A percentile compares a stretch with the other conserved stretches of the same genome.
Conservation (phyloP, 805 yeast genomes). For the Metschnikowia amazonensis region DNA sequence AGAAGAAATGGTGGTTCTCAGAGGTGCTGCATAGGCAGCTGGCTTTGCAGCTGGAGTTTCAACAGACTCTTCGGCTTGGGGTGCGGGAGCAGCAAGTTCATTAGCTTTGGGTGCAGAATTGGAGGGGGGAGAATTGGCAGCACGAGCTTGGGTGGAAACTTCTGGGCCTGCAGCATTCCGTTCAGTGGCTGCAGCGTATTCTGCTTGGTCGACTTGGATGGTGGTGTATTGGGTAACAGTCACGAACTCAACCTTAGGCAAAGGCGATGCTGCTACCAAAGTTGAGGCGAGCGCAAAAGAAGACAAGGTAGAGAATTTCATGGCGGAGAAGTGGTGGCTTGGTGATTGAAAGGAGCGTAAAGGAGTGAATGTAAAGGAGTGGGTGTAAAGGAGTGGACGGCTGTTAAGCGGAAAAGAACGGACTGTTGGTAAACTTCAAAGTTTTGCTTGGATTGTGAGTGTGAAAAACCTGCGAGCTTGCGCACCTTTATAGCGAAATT, state of each 20-base stretch:
- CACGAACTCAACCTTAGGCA: conserved; percentile 6
- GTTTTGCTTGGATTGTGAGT: background rate
- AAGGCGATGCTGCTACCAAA: conserved; percentile 12
- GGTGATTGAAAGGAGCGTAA: background rate
- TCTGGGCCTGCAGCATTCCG: background rate
- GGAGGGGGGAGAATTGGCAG: conserved; percentile 1
- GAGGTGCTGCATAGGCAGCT: background rate
- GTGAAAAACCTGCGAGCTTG: background rate
- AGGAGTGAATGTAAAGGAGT: conserved; percentile 5
- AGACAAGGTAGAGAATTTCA: conserved; percentile 12
- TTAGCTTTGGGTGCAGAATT: background rate
- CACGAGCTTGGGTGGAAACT: conserved; percentile 2
- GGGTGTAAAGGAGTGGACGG: background rate
- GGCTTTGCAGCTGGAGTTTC: background rate
- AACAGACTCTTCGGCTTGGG: background rate
- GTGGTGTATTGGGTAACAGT: conserved; percentile 16
- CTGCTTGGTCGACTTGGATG: conserved; percentile 6
- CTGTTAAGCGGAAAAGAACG: background rate
- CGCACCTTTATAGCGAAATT: background rate
- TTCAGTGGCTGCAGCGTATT: conserved; percentile 1
- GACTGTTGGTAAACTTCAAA: background rate
- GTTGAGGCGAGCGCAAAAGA: conserved; percentile 5
- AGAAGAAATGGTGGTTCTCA: background rate
- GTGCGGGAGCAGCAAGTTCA: conserved; percentile 1
- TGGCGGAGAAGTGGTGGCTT: background rate